A percentile compares a stretch with the other conserved stretches of the same genome.
phyloP scores from a whole-genome alignment of 2,329 filamentous ascomycete species.

The Claviceps sorghi region DNA sequence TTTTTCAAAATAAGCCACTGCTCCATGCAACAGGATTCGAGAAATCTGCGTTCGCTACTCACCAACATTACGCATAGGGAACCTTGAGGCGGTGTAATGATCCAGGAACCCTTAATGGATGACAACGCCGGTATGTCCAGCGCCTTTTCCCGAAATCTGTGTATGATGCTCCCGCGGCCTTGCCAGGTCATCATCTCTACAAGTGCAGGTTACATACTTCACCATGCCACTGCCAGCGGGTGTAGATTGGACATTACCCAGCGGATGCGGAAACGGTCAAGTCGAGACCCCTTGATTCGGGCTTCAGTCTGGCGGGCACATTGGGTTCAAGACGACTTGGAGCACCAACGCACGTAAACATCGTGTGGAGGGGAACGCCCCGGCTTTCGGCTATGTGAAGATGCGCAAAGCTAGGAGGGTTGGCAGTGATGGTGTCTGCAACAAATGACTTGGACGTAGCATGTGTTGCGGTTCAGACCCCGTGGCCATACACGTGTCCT shows the following conservation, averaged over 20 bases:
- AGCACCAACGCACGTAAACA: conserved; percentile 62
- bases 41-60: conserved; percentile 4
- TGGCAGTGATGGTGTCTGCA: conserved; percentile 68
- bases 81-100: conserved; percentile 61
- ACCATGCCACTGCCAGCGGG: conserved; percentile 64
- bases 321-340: no score
- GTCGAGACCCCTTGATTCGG: conserved; percentile 66
- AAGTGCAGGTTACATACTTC: conserved; percentile 72
- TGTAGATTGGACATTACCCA: conserved; percentile 65
- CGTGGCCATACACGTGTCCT: conserved; percentile 51
- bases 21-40: not conserved
- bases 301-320: not conserved
- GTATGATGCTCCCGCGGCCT: conserved; percentile 80
- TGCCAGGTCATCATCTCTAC: conserved; percentile 93
- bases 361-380: conserved; percentile 63
- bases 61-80: conserved; percentile 85
- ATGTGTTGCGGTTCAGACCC: conserved; percentile 62
- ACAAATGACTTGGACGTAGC: conserved; percentile 58
- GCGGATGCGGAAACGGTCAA: conserved; percentile 69
- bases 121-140: conserved; percentile 66
- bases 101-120: conserved; percentile 67
- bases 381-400: conserved; percentile 62
- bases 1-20: conserved; percentile 9
- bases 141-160: conserved; percentile 62
- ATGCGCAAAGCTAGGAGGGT: conserved; percentile 64